Percentiles rank a stretch among this genome's conserved stretches.
phyloP scores from a whole-genome alignment of 2,329 filamentous ascomycete species.

The Microcyclospora tardicrescens region DNA sequence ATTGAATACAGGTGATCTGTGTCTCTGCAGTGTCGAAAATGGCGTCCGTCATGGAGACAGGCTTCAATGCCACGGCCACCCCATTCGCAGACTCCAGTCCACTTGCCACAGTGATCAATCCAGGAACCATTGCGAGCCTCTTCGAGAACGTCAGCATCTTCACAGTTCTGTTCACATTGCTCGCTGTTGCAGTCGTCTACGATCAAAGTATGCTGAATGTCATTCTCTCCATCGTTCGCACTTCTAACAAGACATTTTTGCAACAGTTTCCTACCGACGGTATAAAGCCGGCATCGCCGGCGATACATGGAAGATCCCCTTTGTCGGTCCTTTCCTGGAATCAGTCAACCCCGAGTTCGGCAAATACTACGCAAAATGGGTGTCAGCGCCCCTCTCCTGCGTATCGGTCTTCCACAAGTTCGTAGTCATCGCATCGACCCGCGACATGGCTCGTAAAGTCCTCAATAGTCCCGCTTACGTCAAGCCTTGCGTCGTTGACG shows the following conservation, averaged over 20 bases:
- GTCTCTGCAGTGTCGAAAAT: too few species aligned
- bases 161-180: slow-evolving; percentile 55
- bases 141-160: slow-evolving; percentile 47
- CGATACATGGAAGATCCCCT: slow-evolving; percentile 35
- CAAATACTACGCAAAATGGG: slow-evolving; percentile 86
- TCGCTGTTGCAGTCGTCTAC: slow-evolving; percentile 63
- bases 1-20: too few species aligned
- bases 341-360: slow-evolving; percentile 86
- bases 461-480: slow-evolving; percentile 88
- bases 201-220: slow-evolving; percentile 62
- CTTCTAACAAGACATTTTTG: not conserved
- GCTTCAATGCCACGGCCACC: too few species aligned
- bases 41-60: too few species aligned
- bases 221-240: slow-evolving; percentile 11
- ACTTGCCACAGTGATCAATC: too few species aligned
- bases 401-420: slow-evolving; percentile 99
- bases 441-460: slow-evolving; percentile 91
- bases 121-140: slow-evolving; percentile 20
- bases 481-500: slow-evolving; percentile 93
- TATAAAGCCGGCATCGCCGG: slow-evolving; percentile 35
- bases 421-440: slow-evolving; percentile 88
- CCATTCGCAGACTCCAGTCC: too few species aligned
- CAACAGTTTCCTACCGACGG: slow-evolving; percentile 33
- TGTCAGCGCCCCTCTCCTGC: slow-evolving; percentile 81
- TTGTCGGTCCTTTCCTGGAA: slow-evolving; percentile 82